Conservation (phyloP, 106 monocot species). For the Dactylorhiza incarnata region DNA sequence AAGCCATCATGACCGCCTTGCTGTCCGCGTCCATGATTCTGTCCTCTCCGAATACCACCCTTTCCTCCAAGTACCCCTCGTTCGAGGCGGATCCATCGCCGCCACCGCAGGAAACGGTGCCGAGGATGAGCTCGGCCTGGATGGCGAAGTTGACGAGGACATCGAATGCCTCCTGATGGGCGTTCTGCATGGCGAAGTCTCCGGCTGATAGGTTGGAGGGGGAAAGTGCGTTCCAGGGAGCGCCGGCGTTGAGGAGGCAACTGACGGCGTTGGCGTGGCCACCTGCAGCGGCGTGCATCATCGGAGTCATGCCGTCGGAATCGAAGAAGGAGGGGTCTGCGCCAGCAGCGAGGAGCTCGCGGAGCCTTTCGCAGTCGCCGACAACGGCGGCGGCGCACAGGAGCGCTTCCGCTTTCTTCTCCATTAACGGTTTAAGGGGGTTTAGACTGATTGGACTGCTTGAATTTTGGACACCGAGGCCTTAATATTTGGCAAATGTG, state of each 20-base stretch:
- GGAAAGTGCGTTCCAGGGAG: constrained; percentile 93
- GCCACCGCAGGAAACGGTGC: constrained; percentile 32
- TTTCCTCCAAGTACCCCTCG: constrained; percentile 42
- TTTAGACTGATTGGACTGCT: too few relatives aligned
- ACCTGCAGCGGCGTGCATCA: constrained; percentile 74
- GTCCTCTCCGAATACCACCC: constrained; percentile 76
- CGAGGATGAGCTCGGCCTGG: constrained; percentile 78
- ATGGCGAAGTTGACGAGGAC: constrained; percentile 62
- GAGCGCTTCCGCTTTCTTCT: constrained; percentile 21
- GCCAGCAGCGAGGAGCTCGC: constrained; percentile 40
- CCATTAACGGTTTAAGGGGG: too few relatives aligned
- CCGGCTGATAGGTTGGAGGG: constrained; percentile 70
- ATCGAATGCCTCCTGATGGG: constrained; percentile 58
- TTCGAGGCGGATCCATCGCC: background rate
- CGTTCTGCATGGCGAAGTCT: constrained; percentile 63
- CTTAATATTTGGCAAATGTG: too few relatives aligned
- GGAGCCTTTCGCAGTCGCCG: constrained; percentile 31
- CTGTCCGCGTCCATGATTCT: constrained; percentile 70
- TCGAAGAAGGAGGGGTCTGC: constrained; percentile 77
- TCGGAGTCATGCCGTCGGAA: constrained; percentile 47
- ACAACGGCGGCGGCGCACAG: constrained; percentile 37
- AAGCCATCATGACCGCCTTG: constrained; percentile 98
- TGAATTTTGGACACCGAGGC: too few relatives aligned
- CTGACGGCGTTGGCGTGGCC: constrained; percentile 51
- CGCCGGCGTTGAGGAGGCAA: constrained; percentile 60